phyloP scores from a whole-genome alignment of 805 yeast species.

The Suhomyces emberorum region DNA sequence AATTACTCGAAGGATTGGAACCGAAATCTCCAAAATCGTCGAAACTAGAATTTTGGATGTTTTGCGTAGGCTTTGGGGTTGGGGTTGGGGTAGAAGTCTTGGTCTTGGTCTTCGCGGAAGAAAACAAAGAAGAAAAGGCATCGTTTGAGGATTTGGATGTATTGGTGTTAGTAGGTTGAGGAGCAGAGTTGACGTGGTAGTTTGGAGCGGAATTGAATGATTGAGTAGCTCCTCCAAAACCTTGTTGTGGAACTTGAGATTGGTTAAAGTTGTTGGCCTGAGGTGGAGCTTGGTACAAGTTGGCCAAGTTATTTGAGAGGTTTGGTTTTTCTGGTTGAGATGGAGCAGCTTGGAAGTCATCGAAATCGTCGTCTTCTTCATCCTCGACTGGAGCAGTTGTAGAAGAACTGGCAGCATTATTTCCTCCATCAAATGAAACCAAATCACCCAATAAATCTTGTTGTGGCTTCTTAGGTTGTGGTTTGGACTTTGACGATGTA shows the following conservation, averaged over 20 bases:
- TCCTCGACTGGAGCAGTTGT: constrained; percentile 13
- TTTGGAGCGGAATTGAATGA: constrained; percentile 13
- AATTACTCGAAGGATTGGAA: constrained; percentile 15
- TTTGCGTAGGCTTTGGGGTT: constrained; percentile 3
- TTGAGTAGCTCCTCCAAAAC: constrained; percentile 9
- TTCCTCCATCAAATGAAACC: constrained; percentile 32
- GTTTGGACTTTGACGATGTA: constrained; percentile 24
- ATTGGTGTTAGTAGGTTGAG: constrained; percentile 32
- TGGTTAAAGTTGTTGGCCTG: constrained; percentile 12
- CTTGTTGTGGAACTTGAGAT: constrained; percentile 11
- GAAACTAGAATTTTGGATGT: constrained; percentile 15
- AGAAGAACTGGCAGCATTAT: constrained; percentile 12
- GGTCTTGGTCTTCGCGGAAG: constrained; percentile 55
- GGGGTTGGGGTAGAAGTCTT: constrained; percentile 13
- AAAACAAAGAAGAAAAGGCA: constrained; percentile 69
- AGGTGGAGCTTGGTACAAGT: constrained; percentile 25
- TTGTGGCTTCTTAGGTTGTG: constrained; percentile 30
- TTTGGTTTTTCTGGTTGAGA: constrained; percentile 22
- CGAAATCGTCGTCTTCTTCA: constrained; percentile 63
- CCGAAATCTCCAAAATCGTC: constrained; percentile 33
- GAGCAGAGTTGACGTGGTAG: constrained; percentile 17
- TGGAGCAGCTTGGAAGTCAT: constrained; percentile 76
- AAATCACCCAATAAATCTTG: constrained; percentile 50
- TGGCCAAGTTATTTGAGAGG: constrained; percentile 23
- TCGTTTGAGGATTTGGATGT: constrained; percentile 40